Base-by-base conservation (phyloP, 148 eudicot species). In the Silene conica region DNA sequence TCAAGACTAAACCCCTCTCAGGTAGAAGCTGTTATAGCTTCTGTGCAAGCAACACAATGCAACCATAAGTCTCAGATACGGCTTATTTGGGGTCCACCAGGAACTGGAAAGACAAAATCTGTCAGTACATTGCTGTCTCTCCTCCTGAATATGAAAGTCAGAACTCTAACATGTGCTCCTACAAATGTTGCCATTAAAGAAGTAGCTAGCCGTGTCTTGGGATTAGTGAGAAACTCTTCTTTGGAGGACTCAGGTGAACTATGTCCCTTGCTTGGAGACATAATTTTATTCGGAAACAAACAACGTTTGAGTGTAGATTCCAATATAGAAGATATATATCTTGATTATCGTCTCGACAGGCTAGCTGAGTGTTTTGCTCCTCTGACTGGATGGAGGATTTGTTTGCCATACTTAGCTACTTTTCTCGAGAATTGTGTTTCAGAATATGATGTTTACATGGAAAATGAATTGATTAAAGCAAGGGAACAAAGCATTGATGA, bases 61-160 rank as follows among this genome's bases (percentile, higher is more conserved):
- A 0, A 68, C 23, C 83, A 86, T 60, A 72, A 77, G 60, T 67
- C 83, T 62, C 73, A 20, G 12, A 59, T 77, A 18, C 79, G 73
- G 34, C 82, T 82, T 71, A 71, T 86, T 46, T 82, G 84, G 85
- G 89, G 89, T 38, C 85, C 87, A 45, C 87, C 89, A 5, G 89
- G 86, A 15, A 86, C 89, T 0, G 89, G 86, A 20, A 86, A 86
- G 67, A 83, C 86, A 1, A 80, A 67, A 60, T 83, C 84, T 1
- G 61, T 86, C 20, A 80, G 83, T 69, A 65, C 84, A 50, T 56
- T 86, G 63, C 75, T 86, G 6, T 83, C 28, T 70, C 28, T 46
- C 8, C 85, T 86, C 55, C 55, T 80, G 20, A 56, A 67, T 69
- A 67, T 76, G 80, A 84, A 82, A 0, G 69, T 70, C 48, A 77